phyloP scores from a whole-genome alignment of 2,329 filamentous ascomycete species.

The Hymenoscyphus fructigenus region DNA sequence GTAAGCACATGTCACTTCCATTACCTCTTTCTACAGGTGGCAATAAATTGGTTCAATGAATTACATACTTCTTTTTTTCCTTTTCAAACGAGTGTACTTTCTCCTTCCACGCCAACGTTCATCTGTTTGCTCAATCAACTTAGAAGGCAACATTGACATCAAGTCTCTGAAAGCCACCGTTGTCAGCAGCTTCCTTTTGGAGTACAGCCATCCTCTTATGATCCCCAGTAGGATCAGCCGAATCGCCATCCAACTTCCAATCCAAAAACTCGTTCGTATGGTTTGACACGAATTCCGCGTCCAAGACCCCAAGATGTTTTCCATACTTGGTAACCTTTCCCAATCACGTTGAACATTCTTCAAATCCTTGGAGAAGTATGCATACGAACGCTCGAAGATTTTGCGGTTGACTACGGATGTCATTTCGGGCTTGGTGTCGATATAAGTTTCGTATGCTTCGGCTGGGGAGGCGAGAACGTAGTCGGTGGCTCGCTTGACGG shows the following conservation, averaged over 20 bases:
- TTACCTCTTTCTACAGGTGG: too few relatives aligned
- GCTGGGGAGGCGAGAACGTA: slow-evolving; percentile 64
- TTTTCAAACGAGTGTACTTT: too few relatives aligned
- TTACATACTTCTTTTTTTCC: too few relatives aligned
- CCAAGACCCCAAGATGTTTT: slow-evolving; percentile 68
- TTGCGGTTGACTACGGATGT: slow-evolving; percentile 67
- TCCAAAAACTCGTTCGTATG: slow-evolving; percentile 71
- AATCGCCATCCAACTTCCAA: slow-evolving; percentile 65
- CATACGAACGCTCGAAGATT: slow-evolving; percentile 77
- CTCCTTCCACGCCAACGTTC: too few relatives aligned
- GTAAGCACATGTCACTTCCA: too few relatives aligned
- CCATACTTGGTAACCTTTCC: slow-evolving; percentile 77
- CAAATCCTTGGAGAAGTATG: slow-evolving; percentile 72
- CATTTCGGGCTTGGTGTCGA: slow-evolving; percentile 72
- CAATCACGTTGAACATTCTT: slow-evolving; percentile 76
- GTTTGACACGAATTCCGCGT: slow-evolving; percentile 64
- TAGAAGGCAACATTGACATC: slow-evolving; percentile 14
- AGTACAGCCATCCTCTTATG: slow-evolving; percentile 72
- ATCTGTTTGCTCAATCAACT: too few relatives aligned
- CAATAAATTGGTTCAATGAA: too few relatives aligned
- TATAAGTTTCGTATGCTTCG: slow-evolving; percentile 65
- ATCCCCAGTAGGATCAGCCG: slow-evolving; percentile 65
- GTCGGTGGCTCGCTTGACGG: slow-evolving; percentile 73
- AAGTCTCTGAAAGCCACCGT: slow-evolving; percentile 63
- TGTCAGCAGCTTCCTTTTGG: slow-evolving; percentile 63